phyloP scores from a whole-genome alignment of 371 early-diverging fungal species.

The Mortierella polycephala region DNA sequence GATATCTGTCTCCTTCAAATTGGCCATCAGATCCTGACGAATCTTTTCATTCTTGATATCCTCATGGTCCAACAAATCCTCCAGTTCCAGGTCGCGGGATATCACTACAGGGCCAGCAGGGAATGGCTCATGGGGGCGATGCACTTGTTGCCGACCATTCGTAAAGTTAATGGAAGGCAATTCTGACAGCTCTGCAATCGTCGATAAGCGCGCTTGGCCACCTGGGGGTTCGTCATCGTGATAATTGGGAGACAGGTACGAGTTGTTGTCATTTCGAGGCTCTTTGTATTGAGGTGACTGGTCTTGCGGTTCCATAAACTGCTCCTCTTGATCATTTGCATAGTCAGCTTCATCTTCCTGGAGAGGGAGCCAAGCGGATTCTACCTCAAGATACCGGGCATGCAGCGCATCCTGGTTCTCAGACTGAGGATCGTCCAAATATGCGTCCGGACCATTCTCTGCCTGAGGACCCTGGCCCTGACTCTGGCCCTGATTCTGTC shows the following conservation, averaged over 20 bases:
- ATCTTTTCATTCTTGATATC: slow-evolving; percentile 24
- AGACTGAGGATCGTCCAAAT: too few relatives aligned
- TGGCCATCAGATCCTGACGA: slow-evolving; percentile 33
- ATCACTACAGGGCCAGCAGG: slow-evolving; percentile 25
- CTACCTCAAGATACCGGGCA: slow-evolving; percentile 31
- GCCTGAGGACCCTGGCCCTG: too few relatives aligned
- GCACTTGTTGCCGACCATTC: slow-evolving; percentile 4
- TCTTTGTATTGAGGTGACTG: not conserved
- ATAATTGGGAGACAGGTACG: slow-evolving; percentile 5
- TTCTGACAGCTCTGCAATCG: slow-evolving; percentile 48
- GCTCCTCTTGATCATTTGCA: slow-evolving; percentile 17
- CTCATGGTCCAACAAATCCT: slow-evolving; percentile 36
- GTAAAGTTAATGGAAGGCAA: slow-evolving; percentile 42
- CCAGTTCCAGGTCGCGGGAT: slow-evolving; percentile 36
- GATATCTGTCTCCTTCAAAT: slow-evolving; percentile 45
- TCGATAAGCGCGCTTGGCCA: slow-evolving; percentile 34
- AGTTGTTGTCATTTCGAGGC: slow-evolving; percentile 1
- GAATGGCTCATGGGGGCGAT: slow-evolving; percentile 13
- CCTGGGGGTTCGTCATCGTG: slow-evolving; percentile 34
- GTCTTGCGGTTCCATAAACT: slow-evolving; percentile 9
- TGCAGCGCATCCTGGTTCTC: not conserved
- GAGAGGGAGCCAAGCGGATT: slow-evolving; percentile 17
- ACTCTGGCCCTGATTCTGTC: too few relatives aligned
- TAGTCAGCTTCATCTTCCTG: slow-evolving; percentile 12
- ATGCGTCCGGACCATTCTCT: too few relatives aligned